Base-by-base conservation (phyloP, 2,329 filamentous ascomycete species). In the Cladosporium sp. region DNA sequence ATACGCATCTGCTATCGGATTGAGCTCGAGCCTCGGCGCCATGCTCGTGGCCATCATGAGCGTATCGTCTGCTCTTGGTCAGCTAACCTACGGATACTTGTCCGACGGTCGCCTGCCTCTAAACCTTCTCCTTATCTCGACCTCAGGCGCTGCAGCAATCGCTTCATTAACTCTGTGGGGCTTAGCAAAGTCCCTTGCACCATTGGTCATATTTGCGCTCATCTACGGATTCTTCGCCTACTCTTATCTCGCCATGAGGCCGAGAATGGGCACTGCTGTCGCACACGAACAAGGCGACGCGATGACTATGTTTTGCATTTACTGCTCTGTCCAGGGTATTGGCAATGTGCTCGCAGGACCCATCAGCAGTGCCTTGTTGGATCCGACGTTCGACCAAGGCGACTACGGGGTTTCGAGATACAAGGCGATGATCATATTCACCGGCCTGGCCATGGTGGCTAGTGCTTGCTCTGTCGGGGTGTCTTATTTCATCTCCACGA, bases 221-320 rank as follows among this genome's bases (percentile, higher is more conserved):
- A 67, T 79, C 0, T 83, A 83, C 63, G 82, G 81, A 4, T 74
- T 82, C 47, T 82, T 81, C 52, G 81, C 77, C 0, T 78, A 79
- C 0, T 79, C 79, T 2, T 83, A 78, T 63, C 79, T 78, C 1
- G 73, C 73, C 1, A 55, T 73, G 26, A 71, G 71, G 68, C 41
- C 41, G 8, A 47, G 41, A 47, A 47, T 47, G 41, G 41, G 41
- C n/a, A 47, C 41, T 47, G 41, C 41, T 21, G 41, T 47, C n/a
- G 41, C 41, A 47, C 41, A 47, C 11, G 41, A 47, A 21, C 41
- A 47, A 47, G n/a, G 41, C n/a, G 41, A 47, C 21, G 41, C 41
- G 10, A 47, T 47, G 41, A 47, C 41, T 4, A 47, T 47, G 41
- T 47, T 47, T 18, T 47, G 41, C n/a, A 47, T 47, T 21, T 47